Conservation (phyloP, 495 filamentous ascomycete genomes). For the Staphylotrichum tortipilum region DNA sequence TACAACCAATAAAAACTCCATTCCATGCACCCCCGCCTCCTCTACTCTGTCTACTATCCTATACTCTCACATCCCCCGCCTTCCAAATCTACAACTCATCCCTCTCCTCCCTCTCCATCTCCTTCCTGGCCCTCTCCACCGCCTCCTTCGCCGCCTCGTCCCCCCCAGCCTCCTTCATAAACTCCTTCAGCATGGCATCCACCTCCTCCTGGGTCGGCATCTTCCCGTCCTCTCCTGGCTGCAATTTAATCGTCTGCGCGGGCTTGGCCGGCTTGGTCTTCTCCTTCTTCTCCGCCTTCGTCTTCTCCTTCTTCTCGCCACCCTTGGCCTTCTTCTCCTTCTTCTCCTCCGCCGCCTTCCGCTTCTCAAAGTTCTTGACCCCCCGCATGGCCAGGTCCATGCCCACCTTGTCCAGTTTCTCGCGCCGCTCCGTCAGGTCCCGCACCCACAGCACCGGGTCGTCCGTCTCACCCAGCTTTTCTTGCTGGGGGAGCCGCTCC, state of each 20-base stretch:
- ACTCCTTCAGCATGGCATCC: conserved; percentile 41
- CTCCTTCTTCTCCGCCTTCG: conserved; percentile 1
- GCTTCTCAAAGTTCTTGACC: conserved; percentile 49
- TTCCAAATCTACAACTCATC: conserved; percentile 39
- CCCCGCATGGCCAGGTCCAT: conserved; percentile 65
- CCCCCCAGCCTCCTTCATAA: conserved; percentile 27
- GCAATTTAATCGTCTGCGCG: conserved; percentile 28
- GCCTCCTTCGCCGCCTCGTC: conserved; percentile 10
- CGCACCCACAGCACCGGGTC: conserved; percentile 61
- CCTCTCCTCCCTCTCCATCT: conserved; percentile 22
- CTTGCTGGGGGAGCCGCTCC: conserved; percentile 56
- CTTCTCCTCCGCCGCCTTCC: conserved; percentile 35
- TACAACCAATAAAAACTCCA: not conserved
- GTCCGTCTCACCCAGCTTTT: conserved; percentile 55
- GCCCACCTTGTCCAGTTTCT: conserved; percentile 55
- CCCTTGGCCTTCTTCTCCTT: conserved; percentile 31
- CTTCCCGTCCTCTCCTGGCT: conserved; percentile 33
- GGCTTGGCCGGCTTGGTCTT: conserved; percentile 25
- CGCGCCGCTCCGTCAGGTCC: conserved; percentile 53
- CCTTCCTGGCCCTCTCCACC: not conserved
- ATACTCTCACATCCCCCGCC: not conserved
- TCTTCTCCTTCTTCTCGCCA: conserved; percentile 34
- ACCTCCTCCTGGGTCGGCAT: conserved; percentile 37
- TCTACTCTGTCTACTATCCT: not conserved
- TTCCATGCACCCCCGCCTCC: not conserved